Base-by-base conservation (phyloP, 2,329 filamentous ascomycete genomes). In the Ophiostoma ulmi region DNA sequence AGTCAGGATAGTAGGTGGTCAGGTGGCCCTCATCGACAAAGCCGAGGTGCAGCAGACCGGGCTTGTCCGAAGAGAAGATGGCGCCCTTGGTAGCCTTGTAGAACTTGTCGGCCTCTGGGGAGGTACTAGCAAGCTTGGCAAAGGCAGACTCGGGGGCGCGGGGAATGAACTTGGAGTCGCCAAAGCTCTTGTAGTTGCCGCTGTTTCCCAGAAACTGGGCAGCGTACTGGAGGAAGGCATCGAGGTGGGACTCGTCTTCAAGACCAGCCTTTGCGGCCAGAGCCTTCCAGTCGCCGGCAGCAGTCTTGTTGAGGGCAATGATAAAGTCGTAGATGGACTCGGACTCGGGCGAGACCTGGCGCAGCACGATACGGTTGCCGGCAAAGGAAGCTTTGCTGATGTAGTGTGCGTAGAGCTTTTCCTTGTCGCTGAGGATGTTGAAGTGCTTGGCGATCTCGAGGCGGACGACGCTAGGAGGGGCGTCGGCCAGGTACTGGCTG, bases 391-490 rank as follows among this genome's bases (percentile, higher is more conserved):
- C 91, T 90, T 86, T 88, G 86, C 90, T 92, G 78, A 97, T 92
- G 78, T 90, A 93, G 81, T 97, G 94, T 74, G 94, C 91, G 84
- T 97, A 97, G 78, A 91, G 89, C 83, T 94, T 93, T 82, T 97
- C 88, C 78, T 91, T 84, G 76, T 91, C 87, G 69, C 82, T 85
- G 73, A 95, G 80, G 48, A 89, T 88, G 70, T 94, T 91, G 76
- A 98, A 99, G 81, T 98, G 94, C 78, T 93, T 91, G 81, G 93
- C 93, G 79, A 98, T 95, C 79, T 93, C 90, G 68, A 99, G 87
- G 67, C 90, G 88, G 72, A 97, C 94, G 71, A 97, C 88, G 67
- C 90, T 91, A 0, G 95, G 95, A 65, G 95, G 95, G 74, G 90
- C 90, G 80, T 99, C 95, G 66, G 95, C 94, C 73, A 97, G 86